Conservation (phyloP, 2,329 filamentous ascomycete genomes). For the Calonectria ilicicola region DNA sequence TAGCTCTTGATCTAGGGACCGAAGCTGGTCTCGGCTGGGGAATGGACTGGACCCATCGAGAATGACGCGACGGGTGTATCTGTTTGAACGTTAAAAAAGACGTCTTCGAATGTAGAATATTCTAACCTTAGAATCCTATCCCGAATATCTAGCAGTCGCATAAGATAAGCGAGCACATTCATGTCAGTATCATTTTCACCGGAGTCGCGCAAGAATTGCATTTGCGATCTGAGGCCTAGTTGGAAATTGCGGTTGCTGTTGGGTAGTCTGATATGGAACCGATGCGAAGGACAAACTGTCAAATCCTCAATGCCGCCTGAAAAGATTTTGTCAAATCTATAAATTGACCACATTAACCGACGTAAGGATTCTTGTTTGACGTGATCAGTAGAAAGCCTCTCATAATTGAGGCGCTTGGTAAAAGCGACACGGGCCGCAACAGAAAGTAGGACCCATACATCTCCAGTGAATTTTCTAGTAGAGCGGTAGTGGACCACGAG, state of each 20-base stretch:
- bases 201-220: conserved; percentile 26
- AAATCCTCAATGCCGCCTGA: conserved; percentile 45
- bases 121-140: conserved; percentile 37
- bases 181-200: conserved; percentile 13
- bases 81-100: neutral
- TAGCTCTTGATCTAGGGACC: conserved; percentile 34
- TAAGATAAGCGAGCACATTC: conserved; percentile 34
- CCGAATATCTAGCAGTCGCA: conserved; percentile 36
- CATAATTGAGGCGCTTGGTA: conserved; percentile 42
- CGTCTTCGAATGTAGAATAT: rapidly evolving
- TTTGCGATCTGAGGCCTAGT: conserved; percentile 33
- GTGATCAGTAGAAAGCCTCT: conserved; percentile 27
- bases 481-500: conserved; percentile 36
- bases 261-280: conserved; percentile 42
- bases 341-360: conserved; percentile 44
- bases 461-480: neutral
- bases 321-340: conserved; percentile 37
- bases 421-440: conserved; percentile 41
- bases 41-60: conserved; percentile 29
- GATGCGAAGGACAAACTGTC: conserved; percentile 36
- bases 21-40: conserved; percentile 25
- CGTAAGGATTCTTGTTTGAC: conserved; percentile 40
- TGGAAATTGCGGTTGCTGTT: conserved; percentile 42
- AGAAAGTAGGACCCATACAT: conserved; percentile 39
- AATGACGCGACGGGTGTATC: conserved; percentile 35